Conservation (phyloP, 208 protist genomes). For the Angomonas ambiguus region DNA sequence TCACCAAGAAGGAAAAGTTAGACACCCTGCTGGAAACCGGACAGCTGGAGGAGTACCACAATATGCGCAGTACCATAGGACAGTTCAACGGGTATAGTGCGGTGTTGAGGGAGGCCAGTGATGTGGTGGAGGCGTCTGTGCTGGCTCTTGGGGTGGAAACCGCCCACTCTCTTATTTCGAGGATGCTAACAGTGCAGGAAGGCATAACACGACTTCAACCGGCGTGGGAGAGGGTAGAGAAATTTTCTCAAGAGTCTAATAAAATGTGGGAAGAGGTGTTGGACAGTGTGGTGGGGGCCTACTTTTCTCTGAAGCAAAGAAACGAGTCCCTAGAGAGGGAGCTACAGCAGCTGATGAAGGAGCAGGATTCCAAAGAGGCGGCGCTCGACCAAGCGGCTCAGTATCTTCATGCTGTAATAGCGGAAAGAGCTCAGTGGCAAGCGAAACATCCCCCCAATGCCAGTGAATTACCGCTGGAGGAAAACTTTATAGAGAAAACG, state of each 20-base stretch:
- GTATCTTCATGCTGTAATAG: constrained; percentile 66
- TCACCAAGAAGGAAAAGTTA: constrained; percentile 55
- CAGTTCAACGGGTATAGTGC: constrained; percentile 35
- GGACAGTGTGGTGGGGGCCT: constrained; percentile 28
- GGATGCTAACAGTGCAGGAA: constrained; percentile 36
- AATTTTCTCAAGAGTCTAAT: constrained; percentile 32
- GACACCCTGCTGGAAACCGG: constrained; percentile 24
- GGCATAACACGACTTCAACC: constrained; percentile 33
- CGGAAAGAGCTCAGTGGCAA: constrained; percentile 68
- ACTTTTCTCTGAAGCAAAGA: constrained; percentile 46
- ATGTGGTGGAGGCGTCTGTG: constrained; percentile 67
- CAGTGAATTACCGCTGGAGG: constrained; percentile 46
- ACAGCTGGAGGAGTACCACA: constrained; percentile 22
- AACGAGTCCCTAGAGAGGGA: constrained; percentile 50
- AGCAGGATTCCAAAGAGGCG: constrained; percentile 52
- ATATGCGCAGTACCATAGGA: constrained; percentile 35
- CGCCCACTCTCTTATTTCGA: constrained; percentile 43
- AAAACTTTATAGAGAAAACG: constrained; percentile 36
- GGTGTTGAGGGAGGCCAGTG: constrained; percentile 42
- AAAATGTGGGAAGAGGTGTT: constrained; percentile 46
- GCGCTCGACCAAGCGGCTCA: constrained; percentile 51
- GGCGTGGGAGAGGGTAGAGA: constrained; percentile 27
- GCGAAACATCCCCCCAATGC: constrained; percentile 50
- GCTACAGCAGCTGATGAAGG: constrained; percentile 34
- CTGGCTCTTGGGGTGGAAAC: constrained; percentile 63